These are phyloP conservation scores for Selaginella moellendorffii DNA, from an alignment of 75 land plant genomes.

Conservation along the genomic window DNA sequence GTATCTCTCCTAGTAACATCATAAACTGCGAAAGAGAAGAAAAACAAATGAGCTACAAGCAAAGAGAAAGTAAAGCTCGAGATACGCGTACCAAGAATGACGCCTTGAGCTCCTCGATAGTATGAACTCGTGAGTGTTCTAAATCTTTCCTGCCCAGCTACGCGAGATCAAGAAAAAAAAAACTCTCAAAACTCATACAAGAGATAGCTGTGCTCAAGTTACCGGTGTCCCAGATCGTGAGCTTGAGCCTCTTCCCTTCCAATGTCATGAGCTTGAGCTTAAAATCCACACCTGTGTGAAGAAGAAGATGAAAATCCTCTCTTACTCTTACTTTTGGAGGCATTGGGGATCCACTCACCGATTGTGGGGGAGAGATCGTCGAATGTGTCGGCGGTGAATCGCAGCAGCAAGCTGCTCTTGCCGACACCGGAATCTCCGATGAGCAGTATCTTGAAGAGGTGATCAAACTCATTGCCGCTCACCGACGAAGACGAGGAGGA, in stretches of 20 bases:
- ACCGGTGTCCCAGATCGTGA: constrained; percentile 93
- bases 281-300: constrained; percentile 57
- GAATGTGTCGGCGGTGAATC: constrained; percentile 62
- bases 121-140: constrained; percentile 83
- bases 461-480: constrained; percentile 36
- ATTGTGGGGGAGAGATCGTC: constrained; percentile 80
- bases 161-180: constrained; percentile 1
- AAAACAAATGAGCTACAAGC: too few species aligned
- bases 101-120: constrained; percentile 83
- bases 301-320: not conserved
- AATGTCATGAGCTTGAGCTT: constrained; percentile 53
- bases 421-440: constrained; percentile 89
- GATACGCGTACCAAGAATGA: constrained; percentile 48
- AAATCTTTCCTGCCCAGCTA: constrained; percentile 93
- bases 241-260: constrained; percentile 63
- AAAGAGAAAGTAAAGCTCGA: not conserved
- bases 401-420: constrained; percentile 73
- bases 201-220: constrained; percentile 2
- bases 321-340: too few species aligned
- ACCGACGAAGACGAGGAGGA: not conserved
- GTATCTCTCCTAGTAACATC: constrained; percentile 88
- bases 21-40: constrained; percentile 41
- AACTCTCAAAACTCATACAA: not conserved
- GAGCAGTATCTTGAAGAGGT: constrained; percentile 66
- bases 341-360: constrained; percentile 28